These are phyloP conservation scores for Baorangia bicolor DNA, from an alignment of 768 basidiomycete genomes.

Conservation along the genomic window DNA sequence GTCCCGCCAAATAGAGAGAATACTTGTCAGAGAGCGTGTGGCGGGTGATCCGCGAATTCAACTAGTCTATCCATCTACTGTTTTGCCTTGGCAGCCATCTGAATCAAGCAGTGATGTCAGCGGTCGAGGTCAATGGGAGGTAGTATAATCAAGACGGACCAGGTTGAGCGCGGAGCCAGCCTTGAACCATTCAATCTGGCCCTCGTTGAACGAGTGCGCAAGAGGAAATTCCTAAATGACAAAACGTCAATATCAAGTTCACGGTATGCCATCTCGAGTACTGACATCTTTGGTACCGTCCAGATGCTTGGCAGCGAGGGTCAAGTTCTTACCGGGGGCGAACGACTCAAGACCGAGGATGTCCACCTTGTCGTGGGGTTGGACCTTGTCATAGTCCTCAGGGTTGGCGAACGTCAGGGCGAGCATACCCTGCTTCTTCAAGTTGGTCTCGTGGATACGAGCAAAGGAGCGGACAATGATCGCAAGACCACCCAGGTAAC, in stretches of 20 bases:
- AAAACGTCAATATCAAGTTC: conserved; percentile 13
- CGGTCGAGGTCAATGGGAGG: background rate
- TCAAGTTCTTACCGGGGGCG: conserved; percentile 90
- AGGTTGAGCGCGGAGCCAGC: conserved; percentile 92
- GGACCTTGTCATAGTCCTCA: conserved; percentile 92
- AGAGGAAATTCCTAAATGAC: conserved; percentile 61
- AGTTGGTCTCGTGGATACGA: conserved; percentile 96
- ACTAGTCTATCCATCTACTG: conserved; percentile 27
- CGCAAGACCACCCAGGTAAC: conserved; percentile 92
- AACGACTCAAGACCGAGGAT: conserved; percentile 88
- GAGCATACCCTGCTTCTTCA: conserved; percentile 99
- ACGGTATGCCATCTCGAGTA: background rate
- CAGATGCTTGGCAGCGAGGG: conserved; percentile 75
- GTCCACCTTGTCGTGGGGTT: conserved; percentile 83
- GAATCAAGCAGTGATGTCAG: conserved; percentile 7
- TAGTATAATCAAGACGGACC: conserved; percentile 44
- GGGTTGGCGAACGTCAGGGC: conserved; percentile 91
- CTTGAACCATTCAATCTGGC: conserved; percentile 99
- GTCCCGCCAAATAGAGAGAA: background rate
- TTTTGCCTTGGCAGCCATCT: conserved; percentile 73
- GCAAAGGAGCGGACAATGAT: conserved; percentile 97
- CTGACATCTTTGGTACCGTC: conserved; percentile 72
- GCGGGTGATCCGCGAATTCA: background rate
- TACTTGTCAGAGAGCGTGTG: background rate
- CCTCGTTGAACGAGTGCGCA: conserved; percentile 95